Base-by-base conservation (phyloP, 2,329 filamentous ascomycete species). In the Cladophialophora exuberans region DNA sequence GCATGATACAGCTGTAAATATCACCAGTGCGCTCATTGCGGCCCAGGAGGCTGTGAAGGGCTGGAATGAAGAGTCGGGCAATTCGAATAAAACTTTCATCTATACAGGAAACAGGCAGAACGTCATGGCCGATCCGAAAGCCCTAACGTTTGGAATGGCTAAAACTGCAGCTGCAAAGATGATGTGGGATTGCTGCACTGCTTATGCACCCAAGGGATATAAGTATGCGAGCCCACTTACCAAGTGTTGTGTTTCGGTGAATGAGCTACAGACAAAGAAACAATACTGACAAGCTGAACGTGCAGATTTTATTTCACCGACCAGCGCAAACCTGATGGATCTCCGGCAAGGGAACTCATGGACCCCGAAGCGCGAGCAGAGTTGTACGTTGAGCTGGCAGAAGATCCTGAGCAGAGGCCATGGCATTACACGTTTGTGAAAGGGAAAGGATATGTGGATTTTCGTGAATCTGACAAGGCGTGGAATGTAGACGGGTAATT, bases 221-320 rank as follows among this genome's bases (percentile, higher is more conserved):
- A 44, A 44, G 28, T 31, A 6, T 7, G 28, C 13, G 7, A 6
- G 6, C 28, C 13, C 6, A 31, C 13, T 31, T 31, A 7, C 13
- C 28, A 31, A 31, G 28, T 31, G 6, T 31, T 31, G 28, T 13
- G 28, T 13, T 13, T 6, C 7, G 13, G 6, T 6, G 28, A 31
- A 31, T 13, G 6, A 31, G 13, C 28, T n/a, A n/a, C n/a, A n/a
- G n/a, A n/a, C n/a, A n/a, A n/a, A n/a, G n/a, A n/a, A n/a, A n/a
- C n/a, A n/a, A n/a, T n/a, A n/a, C n/a, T n/a, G n/a, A n/a, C n/a
- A n/a, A n/a, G n/a, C n/a, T n/a, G n/a, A 20, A 42, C 18, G 11
- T 42, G 25, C 23, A 23, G 18, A 30, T 45, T 45, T 20, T 30
- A 45, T 25, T 45, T 13, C 17, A 30, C 42, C 17, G 42, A 45